These are phyloP conservation scores for Botryobasidium botryosum DNA, from an alignment of 768 basidiomycete species.

Conservation along the genomic window DNA sequence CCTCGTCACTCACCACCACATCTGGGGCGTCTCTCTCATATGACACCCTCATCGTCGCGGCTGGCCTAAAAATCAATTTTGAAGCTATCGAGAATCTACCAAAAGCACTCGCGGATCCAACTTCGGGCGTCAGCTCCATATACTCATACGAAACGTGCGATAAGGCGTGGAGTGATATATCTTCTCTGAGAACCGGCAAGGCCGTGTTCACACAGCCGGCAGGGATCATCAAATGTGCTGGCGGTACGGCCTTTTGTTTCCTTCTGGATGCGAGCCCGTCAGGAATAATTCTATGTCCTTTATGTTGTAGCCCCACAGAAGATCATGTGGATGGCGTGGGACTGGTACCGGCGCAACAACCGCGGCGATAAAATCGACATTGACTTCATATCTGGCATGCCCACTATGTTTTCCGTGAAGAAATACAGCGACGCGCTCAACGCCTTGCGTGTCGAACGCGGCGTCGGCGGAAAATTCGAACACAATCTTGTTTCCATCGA, in stretches of 20 bases:
- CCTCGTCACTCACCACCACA: conserved; percentile 54
- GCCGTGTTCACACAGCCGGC: conserved; percentile 93
- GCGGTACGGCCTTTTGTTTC: no score
- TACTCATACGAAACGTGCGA: conserved; percentile 84
- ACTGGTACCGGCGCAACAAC: conserved; percentile 46
- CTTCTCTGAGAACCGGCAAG: conserved; percentile 53
- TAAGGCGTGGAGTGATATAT: conserved; percentile 73
- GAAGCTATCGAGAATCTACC: conserved; percentile 53
- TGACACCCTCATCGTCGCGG: conserved; percentile 75
- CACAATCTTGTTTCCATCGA: conserved; percentile 73
- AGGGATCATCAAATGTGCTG: conserved; percentile 82
- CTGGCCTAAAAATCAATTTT: conserved; percentile 81
- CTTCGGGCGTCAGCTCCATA: conserved; percentile 76
- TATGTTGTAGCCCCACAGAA: conserved; percentile 56
- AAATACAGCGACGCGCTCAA: conserved; percentile 88
- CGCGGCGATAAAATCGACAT: conserved; percentile 40
- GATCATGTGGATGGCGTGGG: conserved; percentile 97
- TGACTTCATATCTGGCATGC: conserved; percentile 82
- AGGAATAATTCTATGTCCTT: no score
- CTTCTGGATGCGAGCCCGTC: no score
- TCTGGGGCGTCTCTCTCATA: conserved; percentile 59
- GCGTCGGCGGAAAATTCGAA: conserved; percentile 63
- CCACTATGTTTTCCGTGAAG: conserved; percentile 91
- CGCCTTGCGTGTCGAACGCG: conserved; percentile 55
- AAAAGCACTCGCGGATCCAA: conserved; percentile 57